Evolutionary conservation across 441 rosid genomes (phyloP).

Genomic region (Pelargonium australe): DNA sequence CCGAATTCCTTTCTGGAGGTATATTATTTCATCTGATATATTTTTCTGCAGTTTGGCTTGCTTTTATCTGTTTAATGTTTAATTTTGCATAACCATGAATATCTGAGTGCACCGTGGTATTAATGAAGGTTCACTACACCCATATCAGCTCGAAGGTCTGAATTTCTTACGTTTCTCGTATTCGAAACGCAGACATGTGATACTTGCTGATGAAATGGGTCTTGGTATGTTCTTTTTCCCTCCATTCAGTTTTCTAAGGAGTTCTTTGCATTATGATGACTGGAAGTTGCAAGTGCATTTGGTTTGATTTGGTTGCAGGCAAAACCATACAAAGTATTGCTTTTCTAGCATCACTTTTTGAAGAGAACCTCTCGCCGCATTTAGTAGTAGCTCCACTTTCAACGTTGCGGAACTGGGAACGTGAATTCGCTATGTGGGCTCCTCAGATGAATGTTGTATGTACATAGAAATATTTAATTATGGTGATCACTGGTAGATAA

Average conservation of each 20-base stretch:
- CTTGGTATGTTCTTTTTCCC: slow-evolving; percentile 43
- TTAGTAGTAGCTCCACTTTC: slow-evolving; percentile 99
- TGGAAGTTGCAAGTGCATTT: slow-evolving; percentile 14
- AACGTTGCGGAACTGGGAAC: slow-evolving; percentile 95
- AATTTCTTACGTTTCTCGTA: slow-evolving; percentile 92
- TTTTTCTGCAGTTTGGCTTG: slow-evolving; percentile 13
- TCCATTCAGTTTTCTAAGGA: neutral
- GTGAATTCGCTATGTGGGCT: slow-evolving; percentile 97
- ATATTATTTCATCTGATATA: slow-evolving; percentile 17
- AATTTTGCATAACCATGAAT: slow-evolving; percentile 6
- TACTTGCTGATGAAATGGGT: slow-evolving; percentile 99
- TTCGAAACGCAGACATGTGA: slow-evolving; percentile 95
- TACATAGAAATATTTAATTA: slow-evolving; percentile 14
- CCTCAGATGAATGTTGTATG: slow-evolving; percentile 98
- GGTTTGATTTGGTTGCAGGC: slow-evolving; percentile 42
- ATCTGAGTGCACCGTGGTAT: slow-evolving; percentile 13
- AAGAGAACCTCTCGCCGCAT: slow-evolving; percentile 58
- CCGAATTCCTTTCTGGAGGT: slow-evolving; percentile 94
- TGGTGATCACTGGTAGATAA: slow-evolving; percentile 9
- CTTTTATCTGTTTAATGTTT: slow-evolving; percentile 15
- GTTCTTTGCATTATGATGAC: slow-evolving; percentile 14
- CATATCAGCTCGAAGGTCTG: slow-evolving; percentile 95
- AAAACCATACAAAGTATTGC: slow-evolving; percentile 99
- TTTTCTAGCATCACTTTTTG: slow-evolving; percentile 85
- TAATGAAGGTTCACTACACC: slow-evolving; percentile 81